These are phyloP conservation scores for Candida suzukii DNA, from an alignment of 805 yeast genomes.

Conservation along the genomic window DNA sequence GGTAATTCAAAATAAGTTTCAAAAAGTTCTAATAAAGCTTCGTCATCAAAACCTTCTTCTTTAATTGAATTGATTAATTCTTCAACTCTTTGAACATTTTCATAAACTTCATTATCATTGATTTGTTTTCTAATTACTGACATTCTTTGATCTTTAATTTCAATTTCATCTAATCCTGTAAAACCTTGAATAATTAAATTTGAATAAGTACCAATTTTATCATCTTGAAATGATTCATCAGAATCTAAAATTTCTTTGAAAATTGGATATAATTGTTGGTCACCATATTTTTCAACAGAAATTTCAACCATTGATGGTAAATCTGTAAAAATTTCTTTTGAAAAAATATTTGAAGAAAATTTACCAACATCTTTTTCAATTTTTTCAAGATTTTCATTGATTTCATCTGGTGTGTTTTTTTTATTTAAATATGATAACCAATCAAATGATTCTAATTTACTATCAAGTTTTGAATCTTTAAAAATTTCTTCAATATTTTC, in stretches of 20 bases:
- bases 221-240: constrained; percentile 7
- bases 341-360: neutral
- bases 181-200: constrained; percentile 11
- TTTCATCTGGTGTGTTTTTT: neutral
- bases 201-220: constrained; percentile 12
- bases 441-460: neutral
- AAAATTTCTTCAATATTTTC: neutral
- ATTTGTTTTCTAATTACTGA: constrained; percentile 5
- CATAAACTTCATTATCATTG: constrained; percentile 2
- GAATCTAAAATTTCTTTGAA: constrained; percentile 10
- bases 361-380: neutral
- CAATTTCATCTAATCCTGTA: constrained; percentile 9
- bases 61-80: constrained; percentile 1
- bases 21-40: neutral
- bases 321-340: neutral
- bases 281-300: constrained; percentile 14
- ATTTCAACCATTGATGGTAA: neutral
- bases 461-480: neutral
- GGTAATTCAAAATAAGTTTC: constrained; percentile 13
- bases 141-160: constrained; percentile 8
- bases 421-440: neutral
- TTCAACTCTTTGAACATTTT: constrained; percentile 6
- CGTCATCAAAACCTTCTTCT: neutral
- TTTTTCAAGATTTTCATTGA: neutral
- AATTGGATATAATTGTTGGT: constrained; percentile 8